Evolutionary conservation across 257 asterid genomes (phyloP).

Genomic region (Solanum arcanum): DNA sequence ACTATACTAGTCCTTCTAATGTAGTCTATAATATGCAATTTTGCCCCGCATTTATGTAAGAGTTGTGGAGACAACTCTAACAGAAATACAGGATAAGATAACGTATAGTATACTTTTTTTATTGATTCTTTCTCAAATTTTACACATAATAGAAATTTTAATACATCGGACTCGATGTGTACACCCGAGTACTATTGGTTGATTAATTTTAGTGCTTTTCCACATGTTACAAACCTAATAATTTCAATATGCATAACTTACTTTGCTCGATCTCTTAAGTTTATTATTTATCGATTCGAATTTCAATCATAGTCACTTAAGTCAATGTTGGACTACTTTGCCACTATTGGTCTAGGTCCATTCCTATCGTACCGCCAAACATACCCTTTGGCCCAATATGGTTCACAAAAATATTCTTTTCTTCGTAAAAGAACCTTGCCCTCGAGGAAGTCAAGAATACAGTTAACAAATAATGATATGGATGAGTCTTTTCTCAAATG

Average conservation of each 20-base stretch:
- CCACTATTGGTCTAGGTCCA: not conserved
- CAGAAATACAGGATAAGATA: no score
- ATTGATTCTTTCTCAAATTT: not conserved
- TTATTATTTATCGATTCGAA: not conserved
- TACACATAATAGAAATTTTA: no score
- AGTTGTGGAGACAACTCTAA: rapidly evolving
- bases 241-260: not conserved
- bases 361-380: not conserved
- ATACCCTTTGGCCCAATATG: not conserved
- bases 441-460: not conserved
- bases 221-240: not conserved
- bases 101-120: no score
- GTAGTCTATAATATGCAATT: not conserved
- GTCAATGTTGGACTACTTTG: not conserved
- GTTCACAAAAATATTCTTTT: not conserved
- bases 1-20: not conserved
- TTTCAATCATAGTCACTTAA: not conserved
- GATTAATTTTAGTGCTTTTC: not conserved
- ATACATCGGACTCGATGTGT: not conserved
- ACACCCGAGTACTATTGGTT: not conserved
- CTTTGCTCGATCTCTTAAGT: not conserved
- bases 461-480: not conserved
- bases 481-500: not conserved
- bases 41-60: rapidly evolving
- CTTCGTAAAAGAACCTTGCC: not conserved